Conservation (phyloP, 78 protist species). For the Tieghemostelium lacteum region DNA sequence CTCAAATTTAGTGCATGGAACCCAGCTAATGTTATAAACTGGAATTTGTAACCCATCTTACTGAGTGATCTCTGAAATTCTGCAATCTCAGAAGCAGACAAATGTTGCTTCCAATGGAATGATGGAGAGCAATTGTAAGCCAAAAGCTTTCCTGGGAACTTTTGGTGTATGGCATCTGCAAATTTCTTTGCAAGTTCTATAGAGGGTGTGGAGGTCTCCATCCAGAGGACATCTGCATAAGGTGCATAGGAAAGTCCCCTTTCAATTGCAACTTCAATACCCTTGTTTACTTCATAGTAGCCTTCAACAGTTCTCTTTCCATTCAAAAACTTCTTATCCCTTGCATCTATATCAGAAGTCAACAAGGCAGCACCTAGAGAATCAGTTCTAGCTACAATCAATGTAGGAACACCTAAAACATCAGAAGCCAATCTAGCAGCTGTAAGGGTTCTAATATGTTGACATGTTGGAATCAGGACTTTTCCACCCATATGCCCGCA, state of each 20-base stretch:
- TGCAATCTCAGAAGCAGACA: constrained; percentile 89
- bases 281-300: constrained; percentile 86
- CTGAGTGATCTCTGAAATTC: constrained; percentile 85
- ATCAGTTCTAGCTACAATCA: constrained; percentile 95
- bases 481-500: constrained; percentile 92
- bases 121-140: constrained; percentile 97
- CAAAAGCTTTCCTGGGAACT: constrained; percentile 85
- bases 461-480: constrained; percentile 90
- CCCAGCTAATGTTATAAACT: constrained; percentile 96
- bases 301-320: constrained; percentile 93
- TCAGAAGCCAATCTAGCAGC: constrained; percentile 94
- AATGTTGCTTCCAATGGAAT: constrained; percentile 96
- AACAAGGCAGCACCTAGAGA: constrained; percentile 93
- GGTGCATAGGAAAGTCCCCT: constrained; percentile 89
- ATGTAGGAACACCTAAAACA: constrained; percentile 86
- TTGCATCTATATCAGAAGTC: constrained; percentile 87
- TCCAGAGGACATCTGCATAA: constrained; percentile 93
- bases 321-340: constrained; percentile 89
- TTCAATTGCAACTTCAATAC: constrained; percentile 88
- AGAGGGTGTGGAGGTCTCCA: constrained; percentile 93
- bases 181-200: constrained; percentile 89
- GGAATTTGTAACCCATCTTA: constrained; percentile 92
- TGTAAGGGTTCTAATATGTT: constrained; percentile 88
- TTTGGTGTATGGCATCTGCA: constrained; percentile 82
- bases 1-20: constrained; percentile 90